Evolutionary conservation across 2,329 filamentous ascomycete species (phyloP).

Genomic region (Cladosporium sp.): DNA sequence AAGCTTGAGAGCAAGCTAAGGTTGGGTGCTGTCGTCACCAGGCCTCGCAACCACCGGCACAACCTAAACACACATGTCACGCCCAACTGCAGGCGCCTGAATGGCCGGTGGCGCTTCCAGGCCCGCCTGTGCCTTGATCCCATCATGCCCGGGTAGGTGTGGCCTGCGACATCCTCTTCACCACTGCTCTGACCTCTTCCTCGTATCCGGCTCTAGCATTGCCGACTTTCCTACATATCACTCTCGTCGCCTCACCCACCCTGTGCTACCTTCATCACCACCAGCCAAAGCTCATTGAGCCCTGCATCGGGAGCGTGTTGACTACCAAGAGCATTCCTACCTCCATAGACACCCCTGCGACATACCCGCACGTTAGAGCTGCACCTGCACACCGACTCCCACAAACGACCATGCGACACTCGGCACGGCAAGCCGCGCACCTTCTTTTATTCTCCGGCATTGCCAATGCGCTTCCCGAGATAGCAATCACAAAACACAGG

Average conservation of each 20-base stretch:
- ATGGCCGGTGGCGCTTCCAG: background rate
- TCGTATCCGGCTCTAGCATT: background rate
- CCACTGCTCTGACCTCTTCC: background rate
- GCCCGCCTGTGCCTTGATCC: background rate
- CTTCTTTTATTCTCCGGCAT: conserved; percentile 2
- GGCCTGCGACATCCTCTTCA: background rate
- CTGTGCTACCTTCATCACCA: background rate
- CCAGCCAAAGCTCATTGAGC: background rate
- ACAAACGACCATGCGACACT: background rate
- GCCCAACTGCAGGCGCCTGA: background rate
- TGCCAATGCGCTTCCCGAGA: conserved; percentile 23
- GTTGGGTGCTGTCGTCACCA: background rate
- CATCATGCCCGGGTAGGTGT: background rate
- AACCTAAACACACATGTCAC: background rate
- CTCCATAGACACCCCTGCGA: background rate
- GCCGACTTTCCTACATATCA: background rate
- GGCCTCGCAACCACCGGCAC: background rate
- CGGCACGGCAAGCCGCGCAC: background rate
- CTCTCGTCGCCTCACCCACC: background rate
- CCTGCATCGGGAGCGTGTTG: background rate
- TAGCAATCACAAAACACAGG: conserved; percentile 25
- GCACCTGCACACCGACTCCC: background rate
- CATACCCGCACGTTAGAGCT: background rate
- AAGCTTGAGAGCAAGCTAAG: background rate
- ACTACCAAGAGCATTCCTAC: background rate